Percentiles rank a stretch among this genome's conserved stretches.
phyloP scores from a whole-genome alignment of 2,329 filamentous ascomycete genomes.

The Leptographium procerum region DNA sequence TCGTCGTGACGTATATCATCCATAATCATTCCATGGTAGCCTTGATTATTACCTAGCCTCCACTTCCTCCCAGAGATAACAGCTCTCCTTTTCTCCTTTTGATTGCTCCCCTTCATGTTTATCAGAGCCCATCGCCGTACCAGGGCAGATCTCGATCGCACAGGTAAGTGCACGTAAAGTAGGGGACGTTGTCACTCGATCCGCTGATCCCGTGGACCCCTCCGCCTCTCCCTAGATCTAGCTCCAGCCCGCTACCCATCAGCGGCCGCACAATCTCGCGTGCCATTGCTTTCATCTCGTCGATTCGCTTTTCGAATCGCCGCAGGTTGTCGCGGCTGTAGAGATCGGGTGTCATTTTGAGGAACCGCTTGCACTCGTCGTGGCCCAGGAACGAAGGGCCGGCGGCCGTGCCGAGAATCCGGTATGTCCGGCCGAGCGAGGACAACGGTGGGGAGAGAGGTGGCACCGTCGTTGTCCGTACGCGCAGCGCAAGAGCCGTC shows the following conservation, averaged over 20 bases:
- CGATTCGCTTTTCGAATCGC: constrained; percentile 74
- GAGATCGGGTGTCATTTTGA: constrained; percentile 70
- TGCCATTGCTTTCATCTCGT: constrained; percentile 79
- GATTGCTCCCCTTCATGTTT: not conserved
- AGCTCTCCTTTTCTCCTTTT: not conserved
- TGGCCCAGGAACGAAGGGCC: constrained; percentile 60
- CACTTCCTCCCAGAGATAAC: not conserved
- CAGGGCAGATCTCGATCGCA: constrained; percentile 39
- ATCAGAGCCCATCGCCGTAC: constrained; percentile 22
- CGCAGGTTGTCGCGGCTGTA: constrained; percentile 81
- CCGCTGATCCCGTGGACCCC: constrained; percentile 22
- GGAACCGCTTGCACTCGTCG: constrained; percentile 82
- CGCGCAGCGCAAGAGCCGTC: constrained; percentile 9
- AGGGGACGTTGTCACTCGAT: constrained; percentile 31
- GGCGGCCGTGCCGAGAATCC: constrained; percentile 55
- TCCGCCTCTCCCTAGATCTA: constrained; percentile 47
- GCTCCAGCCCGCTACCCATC: constrained; percentile 74
- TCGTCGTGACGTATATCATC: not conserved
- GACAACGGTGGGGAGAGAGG: constrained; percentile 37
- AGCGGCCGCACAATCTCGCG: constrained; percentile 73
- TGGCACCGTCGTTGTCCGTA: constrained; percentile 20
- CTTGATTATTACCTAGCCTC: not conserved
- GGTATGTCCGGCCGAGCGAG: constrained; percentile 61
- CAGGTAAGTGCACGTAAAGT: constrained; percentile 40
- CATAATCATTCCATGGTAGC: not conserved